phyloP scores from a whole-genome alignment of 179 eudicot genomes.

The Pouteria campechiana region DNA sequence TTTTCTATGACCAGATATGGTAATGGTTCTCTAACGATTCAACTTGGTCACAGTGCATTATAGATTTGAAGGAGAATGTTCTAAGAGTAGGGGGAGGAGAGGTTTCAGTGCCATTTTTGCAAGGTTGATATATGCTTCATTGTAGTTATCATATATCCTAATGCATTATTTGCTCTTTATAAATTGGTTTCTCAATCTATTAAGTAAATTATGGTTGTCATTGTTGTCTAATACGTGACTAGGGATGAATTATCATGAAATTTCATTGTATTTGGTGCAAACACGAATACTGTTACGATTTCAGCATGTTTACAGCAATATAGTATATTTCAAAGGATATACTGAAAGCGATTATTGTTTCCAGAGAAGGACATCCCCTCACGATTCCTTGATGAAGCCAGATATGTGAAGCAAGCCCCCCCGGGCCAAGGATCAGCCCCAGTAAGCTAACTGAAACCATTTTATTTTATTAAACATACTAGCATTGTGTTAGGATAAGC shows the following conservation, averaged over 20 bases:
- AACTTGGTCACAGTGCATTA: constrained; percentile 60
- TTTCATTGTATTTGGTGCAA: no score
- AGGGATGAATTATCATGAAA: no score
- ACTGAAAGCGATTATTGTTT: no score
- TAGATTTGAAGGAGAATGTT: constrained; percentile 93
- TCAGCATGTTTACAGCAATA: no score
- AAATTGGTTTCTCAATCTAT: no score
- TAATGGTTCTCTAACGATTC: background rate
- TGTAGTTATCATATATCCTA: background rate
- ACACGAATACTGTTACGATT: no score
- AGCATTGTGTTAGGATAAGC: background rate
- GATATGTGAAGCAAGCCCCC: constrained; percentile 61
- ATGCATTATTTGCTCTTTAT: background rate
- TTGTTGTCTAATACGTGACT: no score
- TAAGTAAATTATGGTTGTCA: no score
- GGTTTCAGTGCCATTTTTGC: constrained; percentile 86
- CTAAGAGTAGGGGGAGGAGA: constrained; percentile 97
- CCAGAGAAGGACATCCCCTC: constrained; percentile 93
- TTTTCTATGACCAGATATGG: background rate
- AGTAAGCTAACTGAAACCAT: constrained; percentile 25
- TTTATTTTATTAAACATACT: background rate
- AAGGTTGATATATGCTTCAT: constrained; percentile 29
- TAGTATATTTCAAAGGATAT: no score
- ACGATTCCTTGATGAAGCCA: constrained; percentile 66
- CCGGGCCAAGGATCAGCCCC: constrained; percentile 69